Conservation (phyloP, 306 rosid species). For the Urtica urens region DNA sequence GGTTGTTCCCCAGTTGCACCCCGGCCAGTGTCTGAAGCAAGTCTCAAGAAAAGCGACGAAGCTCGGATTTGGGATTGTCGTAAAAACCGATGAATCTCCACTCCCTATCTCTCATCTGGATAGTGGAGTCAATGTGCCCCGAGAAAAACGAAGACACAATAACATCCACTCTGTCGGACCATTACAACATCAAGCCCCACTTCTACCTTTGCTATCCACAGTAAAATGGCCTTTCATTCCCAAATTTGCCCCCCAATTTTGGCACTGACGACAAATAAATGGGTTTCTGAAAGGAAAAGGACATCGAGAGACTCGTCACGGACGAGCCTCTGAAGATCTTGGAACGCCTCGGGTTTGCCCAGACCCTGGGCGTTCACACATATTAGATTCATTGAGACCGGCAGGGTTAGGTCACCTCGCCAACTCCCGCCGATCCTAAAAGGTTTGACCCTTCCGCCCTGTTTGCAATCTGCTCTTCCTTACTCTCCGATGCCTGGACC, state of each 20-base stretch:
- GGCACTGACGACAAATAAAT: neutral
- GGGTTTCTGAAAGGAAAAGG: neutral
- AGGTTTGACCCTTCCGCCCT: neutral
- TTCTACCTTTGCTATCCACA: neutral
- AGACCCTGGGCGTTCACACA: neutral
- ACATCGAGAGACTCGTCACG: neutral
- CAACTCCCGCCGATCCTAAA: neutral
- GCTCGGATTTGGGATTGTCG: neutral
- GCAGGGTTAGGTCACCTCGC: neutral
- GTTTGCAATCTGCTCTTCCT: neutral
- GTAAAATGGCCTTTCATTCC: neutral
- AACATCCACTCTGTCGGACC: neutral
- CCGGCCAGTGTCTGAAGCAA: neutral
- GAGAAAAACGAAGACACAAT: neutral
- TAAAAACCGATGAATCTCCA: neutral
- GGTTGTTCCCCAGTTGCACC: neutral
- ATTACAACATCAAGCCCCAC: neutral
- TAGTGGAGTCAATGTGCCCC: neutral
- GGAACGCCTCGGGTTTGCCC: neutral
- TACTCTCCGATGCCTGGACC: neutral
- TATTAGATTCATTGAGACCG: neutral
- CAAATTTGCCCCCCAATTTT: neutral
- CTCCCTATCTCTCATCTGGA: neutral
- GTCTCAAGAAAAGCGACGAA: neutral
- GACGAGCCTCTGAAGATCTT: neutral